Conservation (phyloP, 768 basidiomycete species). For the Suillus subaureus region DNA sequence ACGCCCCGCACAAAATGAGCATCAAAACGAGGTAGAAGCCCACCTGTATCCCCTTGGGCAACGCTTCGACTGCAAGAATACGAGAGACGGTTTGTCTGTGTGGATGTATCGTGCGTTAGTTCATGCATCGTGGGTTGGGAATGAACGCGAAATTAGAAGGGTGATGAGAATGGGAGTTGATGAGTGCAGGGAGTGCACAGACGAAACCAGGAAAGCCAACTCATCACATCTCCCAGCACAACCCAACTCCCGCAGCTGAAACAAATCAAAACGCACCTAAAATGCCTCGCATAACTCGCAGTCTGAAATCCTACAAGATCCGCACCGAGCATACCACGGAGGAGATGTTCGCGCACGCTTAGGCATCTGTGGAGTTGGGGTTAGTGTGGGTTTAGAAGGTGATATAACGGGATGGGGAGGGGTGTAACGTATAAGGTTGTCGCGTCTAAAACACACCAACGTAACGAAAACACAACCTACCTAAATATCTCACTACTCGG, state of each 20-base stretch:
- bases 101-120: background rate
- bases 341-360: constrained; percentile 71
- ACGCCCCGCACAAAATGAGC: background rate
- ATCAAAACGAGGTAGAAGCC: background rate
- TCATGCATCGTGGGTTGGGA: background rate
- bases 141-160: background rate
- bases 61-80: constrained; percentile 76
- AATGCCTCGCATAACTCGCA: constrained; percentile 80
- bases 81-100: constrained; percentile 74
- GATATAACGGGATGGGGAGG: background rate
- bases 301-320: constrained; percentile 95
- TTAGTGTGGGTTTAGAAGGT: background rate
- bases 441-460: background rate
- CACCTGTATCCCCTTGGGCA: constrained; percentile 82
- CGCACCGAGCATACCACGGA: constrained; percentile 89
- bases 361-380: constrained; percentile 56
- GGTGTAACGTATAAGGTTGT: background rate
- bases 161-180: background rate
- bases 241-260: background rate
- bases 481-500: constrained; percentile 92
- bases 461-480: background rate
- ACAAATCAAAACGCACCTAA: constrained; percentile 30
- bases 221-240: background rate
- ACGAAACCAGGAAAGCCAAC: background rate
- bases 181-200: background rate